Conservation (phyloP, 2,329 filamentous ascomycete genomes). For the Trichoderma oligosporum region DNA sequence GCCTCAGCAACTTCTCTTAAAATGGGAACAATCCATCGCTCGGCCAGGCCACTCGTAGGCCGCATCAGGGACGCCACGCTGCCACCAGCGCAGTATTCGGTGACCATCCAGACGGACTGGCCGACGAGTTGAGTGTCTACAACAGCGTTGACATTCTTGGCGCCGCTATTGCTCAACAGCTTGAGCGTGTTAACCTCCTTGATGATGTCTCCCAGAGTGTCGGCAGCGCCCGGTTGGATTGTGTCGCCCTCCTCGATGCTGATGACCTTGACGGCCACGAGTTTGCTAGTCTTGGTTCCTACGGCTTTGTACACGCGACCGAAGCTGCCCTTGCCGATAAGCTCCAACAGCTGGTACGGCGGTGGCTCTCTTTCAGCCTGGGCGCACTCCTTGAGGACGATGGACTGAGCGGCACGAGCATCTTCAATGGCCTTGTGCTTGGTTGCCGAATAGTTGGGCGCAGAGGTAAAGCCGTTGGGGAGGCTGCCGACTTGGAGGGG, state of each 20-base stretch:
- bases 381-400: conserved; percentile 58
- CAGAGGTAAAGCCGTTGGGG: conserved; percentile 15
- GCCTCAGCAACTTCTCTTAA: conserved; percentile 62
- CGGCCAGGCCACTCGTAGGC: conserved; percentile 61
- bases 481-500: conserved; percentile 13
- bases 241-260: conserved; percentile 70
- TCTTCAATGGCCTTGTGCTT: conserved; percentile 62
- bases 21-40: conserved; percentile 67
- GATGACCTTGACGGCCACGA: conserved; percentile 71
- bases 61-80: conserved; percentile 71
- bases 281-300: conserved; percentile 27
- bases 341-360: conserved; percentile 61
- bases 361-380: conserved; percentile 57
- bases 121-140: conserved; percentile 73
- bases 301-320: conserved; percentile 69
- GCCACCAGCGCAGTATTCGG: conserved; percentile 78
- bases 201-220: conserved; percentile 60
- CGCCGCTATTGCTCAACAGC: conserved; percentile 66
- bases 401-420: conserved; percentile 62
- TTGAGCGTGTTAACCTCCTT: conserved; percentile 64
- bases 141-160: conserved; percentile 74
- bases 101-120: conserved; percentile 79
- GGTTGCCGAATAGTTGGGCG: conserved; percentile 15
- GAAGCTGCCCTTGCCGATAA: conserved; percentile 71
- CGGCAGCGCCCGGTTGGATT: conserved; percentile 51